Base-by-base conservation (phyloP, 768 basidiomycete genomes). In the Trametes coccinea region DNA sequence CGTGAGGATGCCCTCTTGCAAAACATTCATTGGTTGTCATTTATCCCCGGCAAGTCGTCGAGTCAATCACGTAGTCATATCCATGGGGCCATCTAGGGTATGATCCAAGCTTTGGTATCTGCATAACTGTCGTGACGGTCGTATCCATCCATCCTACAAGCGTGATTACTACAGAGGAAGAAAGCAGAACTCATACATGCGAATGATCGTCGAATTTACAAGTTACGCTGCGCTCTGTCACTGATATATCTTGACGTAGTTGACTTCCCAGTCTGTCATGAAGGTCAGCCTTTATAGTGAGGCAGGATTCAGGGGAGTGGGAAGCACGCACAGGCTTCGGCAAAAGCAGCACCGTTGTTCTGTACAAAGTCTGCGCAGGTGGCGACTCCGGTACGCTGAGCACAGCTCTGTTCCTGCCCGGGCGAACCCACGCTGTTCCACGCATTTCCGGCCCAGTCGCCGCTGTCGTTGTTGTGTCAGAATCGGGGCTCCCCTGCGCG, bases 341-440 rank as follows among this genome's bases (percentile, higher is more conserved):
- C 69, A 70, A 94, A 87, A 5, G 89, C 78, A 37, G 80, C 78
- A 27, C 95, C 95, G 56, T 81, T 85, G 44, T 84, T 83, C 61
- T 79, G 78, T 33, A 97, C 87, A 71, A 87, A 98, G 9, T 84
- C 84, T 52, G 85, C 81, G 66, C 95, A 98, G 7, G 88, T 91
- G 16, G 88, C 77, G 74, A 86, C 86, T 33, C 93, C 93, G 11
- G 95, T 97, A 67, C 83, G 80, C 67, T 85, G 78, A 22, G 92
- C 91, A 69, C 95, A 98, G 73, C 90, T 93, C 72, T 89, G 83
- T 14, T 84, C 84, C 76, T 96, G 94, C 49, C 94, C 94, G 14
- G 90, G 90, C 50, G 87, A 81, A 29, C 92, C 92, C 53, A 87
- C 76, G 33, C 65, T 59, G 54, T 74, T 78, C 95, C 95, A 98